phyloP scores from a whole-genome alignment of 371 early-diverging fungal genomes.

The Encephalitozoon cuniculi region DNA sequence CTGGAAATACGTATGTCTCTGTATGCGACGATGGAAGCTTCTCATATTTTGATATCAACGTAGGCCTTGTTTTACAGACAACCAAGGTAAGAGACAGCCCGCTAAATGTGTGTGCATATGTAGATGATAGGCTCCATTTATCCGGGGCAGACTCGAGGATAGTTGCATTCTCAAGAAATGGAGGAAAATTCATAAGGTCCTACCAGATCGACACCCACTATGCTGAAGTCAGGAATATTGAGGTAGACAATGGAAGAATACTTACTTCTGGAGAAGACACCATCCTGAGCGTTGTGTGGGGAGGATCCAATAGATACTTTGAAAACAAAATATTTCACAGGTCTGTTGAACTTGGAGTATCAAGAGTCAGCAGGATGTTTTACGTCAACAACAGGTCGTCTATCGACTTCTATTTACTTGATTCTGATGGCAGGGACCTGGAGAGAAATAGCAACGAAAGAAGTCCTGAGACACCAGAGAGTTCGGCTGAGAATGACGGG shows the following conservation, averaged over 20 bases:
- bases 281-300: not conserved
- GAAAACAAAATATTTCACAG: conserved; percentile 20
- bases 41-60: conserved; percentile 1
- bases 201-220: conserved; percentile 28
- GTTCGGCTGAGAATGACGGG: no score
- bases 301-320: conserved; percentile 3
- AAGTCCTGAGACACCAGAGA: not conserved
- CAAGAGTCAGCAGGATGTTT: not conserved
- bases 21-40: conserved; percentile 9
- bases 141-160: conserved; percentile 41
- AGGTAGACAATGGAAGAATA: conserved; percentile 2
- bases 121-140: conserved; percentile 23
- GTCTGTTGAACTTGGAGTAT: not conserved
- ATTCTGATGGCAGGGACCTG: not conserved
- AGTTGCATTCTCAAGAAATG: conserved; percentile 6
- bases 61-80: conserved; percentile 12
- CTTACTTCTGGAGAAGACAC: conserved; percentile 32
- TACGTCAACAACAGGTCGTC: not conserved
- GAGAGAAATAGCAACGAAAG: not conserved
- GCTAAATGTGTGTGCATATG: not conserved
- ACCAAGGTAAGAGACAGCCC: conserved; percentile 10
- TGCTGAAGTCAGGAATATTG: conserved; percentile 29
- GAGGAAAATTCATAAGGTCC: conserved; percentile 16
- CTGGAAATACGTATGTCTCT: conserved; percentile 5
- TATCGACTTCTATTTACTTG: not conserved